phyloP scores from a whole-genome alignment of 176 grass and related monocot genomes.

The Juncus effusus region DNA sequence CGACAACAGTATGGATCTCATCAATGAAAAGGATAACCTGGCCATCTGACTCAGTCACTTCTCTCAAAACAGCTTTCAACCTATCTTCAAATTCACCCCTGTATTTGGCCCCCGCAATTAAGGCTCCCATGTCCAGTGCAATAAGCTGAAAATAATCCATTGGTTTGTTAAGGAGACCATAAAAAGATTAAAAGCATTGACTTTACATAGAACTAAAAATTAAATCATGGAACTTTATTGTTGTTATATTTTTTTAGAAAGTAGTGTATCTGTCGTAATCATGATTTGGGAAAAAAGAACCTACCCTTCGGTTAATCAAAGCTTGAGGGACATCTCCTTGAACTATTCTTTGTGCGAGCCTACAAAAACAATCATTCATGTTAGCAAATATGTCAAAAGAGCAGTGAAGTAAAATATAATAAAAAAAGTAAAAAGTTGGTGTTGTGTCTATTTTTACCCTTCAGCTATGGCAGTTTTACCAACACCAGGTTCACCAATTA shows the following conservation, averaged over 20 bases:
- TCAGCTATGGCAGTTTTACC: conserved; percentile 99
- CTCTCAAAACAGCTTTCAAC: conserved; percentile 89
- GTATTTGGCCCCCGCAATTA: conserved; percentile 95
- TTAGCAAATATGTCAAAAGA: conserved; percentile 20
- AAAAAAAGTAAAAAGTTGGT: background rate
- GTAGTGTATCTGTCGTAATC: too few species aligned
- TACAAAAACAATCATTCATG: conserved; percentile 32
- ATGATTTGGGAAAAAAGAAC: conserved; percentile 3
- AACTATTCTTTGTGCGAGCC: conserved; percentile 97
- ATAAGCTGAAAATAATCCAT: conserved; percentile 46
- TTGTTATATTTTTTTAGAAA: too few species aligned
- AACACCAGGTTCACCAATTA: conserved; percentile 99
- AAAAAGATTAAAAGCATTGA: background rate
- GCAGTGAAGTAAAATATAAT: background rate
- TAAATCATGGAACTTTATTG: background rate
- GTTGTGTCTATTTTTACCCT: conserved; percentile 44
- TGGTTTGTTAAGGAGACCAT: background rate
- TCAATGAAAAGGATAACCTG: conserved; percentile 90
- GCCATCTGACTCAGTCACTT: conserved; percentile 94
- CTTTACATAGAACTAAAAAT: background rate
- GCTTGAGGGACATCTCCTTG: conserved; percentile 97
- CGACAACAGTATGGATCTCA: conserved; percentile 98
- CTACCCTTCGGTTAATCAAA: conserved; percentile 76
- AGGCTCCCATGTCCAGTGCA: conserved; percentile 91
- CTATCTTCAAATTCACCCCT: conserved; percentile 98